Conservation (phyloP, 768 basidiomycete genomes). For the Obba rivulosa region DNA sequence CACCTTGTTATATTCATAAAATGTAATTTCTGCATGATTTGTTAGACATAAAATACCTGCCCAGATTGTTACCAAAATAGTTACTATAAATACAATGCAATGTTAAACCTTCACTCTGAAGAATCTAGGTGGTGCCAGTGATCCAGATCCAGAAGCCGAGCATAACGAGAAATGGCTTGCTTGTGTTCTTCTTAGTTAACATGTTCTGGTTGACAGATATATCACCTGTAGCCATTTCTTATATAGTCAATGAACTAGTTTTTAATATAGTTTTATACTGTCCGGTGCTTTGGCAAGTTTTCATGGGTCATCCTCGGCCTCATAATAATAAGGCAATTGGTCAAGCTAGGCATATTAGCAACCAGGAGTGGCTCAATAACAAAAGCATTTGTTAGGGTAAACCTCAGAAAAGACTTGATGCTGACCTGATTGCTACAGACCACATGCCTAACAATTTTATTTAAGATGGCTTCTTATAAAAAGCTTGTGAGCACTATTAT, state of each 20-base stretch:
- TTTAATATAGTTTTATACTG: neutral
- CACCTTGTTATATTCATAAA: conserved; percentile 18
- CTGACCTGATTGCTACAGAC: no score
- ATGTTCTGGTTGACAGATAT: conserved; percentile 13
- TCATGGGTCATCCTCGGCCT: no score
- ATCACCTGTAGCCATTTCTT: neutral
- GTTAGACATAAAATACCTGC: conserved; percentile 21
- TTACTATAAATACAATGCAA: conserved; percentile 17
- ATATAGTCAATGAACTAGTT: neutral
- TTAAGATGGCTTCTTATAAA: no score
- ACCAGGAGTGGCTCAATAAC: no score
- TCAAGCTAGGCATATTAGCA: no score
- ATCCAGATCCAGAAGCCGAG: conserved; percentile 20
- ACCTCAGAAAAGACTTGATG: no score
- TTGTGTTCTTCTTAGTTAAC: conserved; percentile 18
- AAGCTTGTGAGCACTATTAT: no score
- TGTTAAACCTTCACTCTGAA: conserved; percentile 18
- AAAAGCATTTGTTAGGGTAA: no score
- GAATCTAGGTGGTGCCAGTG: conserved; percentile 15
- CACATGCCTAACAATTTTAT: no score
- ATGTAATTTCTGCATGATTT: conserved; percentile 22
- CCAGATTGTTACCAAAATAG: conserved; percentile 25
- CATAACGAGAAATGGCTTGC: conserved; percentile 18
- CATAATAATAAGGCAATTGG: no score
- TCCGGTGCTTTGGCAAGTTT: neutral